These are phyloP conservation scores for Lenzites betulinus DNA, from an alignment of 768 basidiomycete genomes.

Conservation along the genomic window DNA sequence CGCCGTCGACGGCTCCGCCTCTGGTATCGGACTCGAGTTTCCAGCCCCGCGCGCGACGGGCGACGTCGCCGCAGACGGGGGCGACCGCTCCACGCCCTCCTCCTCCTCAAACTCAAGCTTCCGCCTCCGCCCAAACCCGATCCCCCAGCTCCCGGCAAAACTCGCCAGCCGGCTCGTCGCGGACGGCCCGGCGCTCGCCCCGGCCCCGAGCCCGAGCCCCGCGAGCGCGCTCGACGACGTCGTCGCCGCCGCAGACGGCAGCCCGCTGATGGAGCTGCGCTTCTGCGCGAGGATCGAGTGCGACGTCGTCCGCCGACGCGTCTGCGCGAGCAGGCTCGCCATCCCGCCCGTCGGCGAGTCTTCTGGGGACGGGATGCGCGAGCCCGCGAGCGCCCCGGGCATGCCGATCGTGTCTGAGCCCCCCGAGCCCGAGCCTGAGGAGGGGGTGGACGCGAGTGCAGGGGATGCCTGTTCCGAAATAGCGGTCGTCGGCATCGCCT, in stretches of 20 bases:
- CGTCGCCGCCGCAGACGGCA: conserved; percentile 48
- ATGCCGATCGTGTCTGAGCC: conserved; percentile 30
- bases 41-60: conserved; percentile 13
- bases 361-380: conserved; percentile 52
- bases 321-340: conserved; percentile 38
- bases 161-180: conserved; percentile 35
- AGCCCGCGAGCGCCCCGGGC: conserved; percentile 13
- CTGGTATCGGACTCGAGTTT: conserved; percentile 17
- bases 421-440: conserved; percentile 28
- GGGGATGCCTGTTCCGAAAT: conserved; percentile 56
- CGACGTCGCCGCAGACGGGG: conserved; percentile 4
- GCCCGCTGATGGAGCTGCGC: conserved; percentile 4
- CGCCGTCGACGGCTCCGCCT: conserved; percentile 4
- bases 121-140: conserved; percentile 62
- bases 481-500: conserved; percentile 70
- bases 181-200: conserved; percentile 11
- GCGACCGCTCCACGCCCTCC: not conserved
- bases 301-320: conserved; percentile 60
- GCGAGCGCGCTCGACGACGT: conserved; percentile 30
- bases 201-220: conserved; percentile 9
- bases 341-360: conserved; percentile 66
- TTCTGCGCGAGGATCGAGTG: conserved; percentile 53
- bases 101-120: conserved; percentile 18
- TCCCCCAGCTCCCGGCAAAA: conserved; percentile 57
- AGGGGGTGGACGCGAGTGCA: conserved; percentile 40